phyloP scores from a whole-genome alignment of 306 rosid genomes.

The Comarum palustre region DNA sequence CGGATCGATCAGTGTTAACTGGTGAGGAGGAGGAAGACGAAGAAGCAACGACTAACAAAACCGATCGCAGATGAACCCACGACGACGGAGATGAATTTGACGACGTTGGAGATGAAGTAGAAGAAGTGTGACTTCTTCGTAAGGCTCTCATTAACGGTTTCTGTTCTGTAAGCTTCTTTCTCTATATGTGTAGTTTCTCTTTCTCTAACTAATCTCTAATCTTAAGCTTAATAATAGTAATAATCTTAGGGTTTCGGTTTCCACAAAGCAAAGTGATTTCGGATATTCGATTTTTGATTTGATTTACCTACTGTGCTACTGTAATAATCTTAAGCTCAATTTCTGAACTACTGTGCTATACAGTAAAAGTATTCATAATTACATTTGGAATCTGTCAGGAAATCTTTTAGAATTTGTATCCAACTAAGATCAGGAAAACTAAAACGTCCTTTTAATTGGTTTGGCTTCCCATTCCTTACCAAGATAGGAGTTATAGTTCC shows the following conservation, averaged over 20 bases:
- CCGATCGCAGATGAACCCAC: conserved; percentile 31
- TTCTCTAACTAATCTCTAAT: neutral
- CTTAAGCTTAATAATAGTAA: neutral
- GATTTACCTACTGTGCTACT: no score
- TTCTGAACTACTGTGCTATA: no score
- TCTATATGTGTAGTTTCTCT: neutral
- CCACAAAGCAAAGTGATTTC: neutral
- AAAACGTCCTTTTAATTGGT: neutral
- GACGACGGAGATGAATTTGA: conserved; percentile 23
- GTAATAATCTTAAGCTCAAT: no score
- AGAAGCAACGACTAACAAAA: conserved; percentile 27
- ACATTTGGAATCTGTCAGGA: neutral
- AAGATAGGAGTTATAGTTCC: neutral
- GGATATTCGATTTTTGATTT: neutral
- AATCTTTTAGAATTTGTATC: neutral
- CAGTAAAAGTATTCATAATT: neutral
- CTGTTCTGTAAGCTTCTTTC: conserved; percentile 27
- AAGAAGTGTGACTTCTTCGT: conserved; percentile 29
- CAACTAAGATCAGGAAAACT: neutral
- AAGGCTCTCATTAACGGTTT: conserved; percentile 27
- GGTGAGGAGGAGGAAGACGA: conserved; percentile 22
- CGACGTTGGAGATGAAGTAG: conserved; percentile 25
- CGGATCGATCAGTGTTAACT: conserved; percentile 23
- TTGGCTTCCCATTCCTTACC: neutral
- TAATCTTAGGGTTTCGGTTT: conserved; percentile 8